Percentiles rank a stretch among this genome's conserved stretches.
Evolutionary conservation across 306 rosid genomes (phyloP).

Genomic region (Quercus dentata): DNA sequence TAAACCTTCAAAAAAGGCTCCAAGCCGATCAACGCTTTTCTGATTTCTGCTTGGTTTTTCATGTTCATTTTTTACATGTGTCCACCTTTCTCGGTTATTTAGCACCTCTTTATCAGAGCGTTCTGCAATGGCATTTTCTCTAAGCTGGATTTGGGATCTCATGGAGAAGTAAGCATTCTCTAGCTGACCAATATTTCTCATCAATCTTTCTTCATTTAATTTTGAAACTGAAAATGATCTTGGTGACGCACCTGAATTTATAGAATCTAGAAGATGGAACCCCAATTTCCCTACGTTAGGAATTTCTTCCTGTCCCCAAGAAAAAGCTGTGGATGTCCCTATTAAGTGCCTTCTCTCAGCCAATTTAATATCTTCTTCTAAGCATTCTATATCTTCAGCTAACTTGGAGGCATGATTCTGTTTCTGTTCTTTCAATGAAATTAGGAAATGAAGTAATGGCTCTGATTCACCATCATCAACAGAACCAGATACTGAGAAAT

Average conservation of each 20-base stretch:
- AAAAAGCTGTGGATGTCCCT: slow-evolving; percentile 31
- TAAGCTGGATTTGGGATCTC: slow-evolving; percentile 69
- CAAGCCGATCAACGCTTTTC: slow-evolving; percentile 50
- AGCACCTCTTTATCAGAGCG: slow-evolving; percentile 52
- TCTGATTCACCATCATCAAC: slow-evolving; percentile 67
- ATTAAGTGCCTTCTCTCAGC: slow-evolving; percentile 61
- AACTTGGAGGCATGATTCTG: slow-evolving; percentile 68
- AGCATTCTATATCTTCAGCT: slow-evolving; percentile 52
- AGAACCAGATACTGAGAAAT: slow-evolving; percentile 57
- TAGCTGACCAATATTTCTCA: slow-evolving; percentile 57
- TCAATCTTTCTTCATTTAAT: slow-evolving; percentile 47
- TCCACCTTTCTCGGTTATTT: slow-evolving; percentile 53
- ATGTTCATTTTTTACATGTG: slow-evolving; percentile 33
- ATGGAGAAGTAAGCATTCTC: slow-evolving; percentile 80
- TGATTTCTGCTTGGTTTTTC: slow-evolving; percentile 16
- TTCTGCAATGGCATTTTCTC: slow-evolving; percentile 45
- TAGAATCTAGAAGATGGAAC: slow-evolving; percentile 27
- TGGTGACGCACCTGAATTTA: slow-evolving; percentile 38
- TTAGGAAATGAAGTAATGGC: slow-evolving; percentile 65
- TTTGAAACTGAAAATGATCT: slow-evolving; percentile 21
- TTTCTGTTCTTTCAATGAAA: slow-evolving; percentile 54
- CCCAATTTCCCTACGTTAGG: no score
- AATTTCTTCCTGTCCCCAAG: no score
- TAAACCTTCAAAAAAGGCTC: slow-evolving; percentile 81
- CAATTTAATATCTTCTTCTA: slow-evolving; percentile 82